phyloP scores from a whole-genome alignment of 345 rosid species.

The Citrus maxima region DNA sequence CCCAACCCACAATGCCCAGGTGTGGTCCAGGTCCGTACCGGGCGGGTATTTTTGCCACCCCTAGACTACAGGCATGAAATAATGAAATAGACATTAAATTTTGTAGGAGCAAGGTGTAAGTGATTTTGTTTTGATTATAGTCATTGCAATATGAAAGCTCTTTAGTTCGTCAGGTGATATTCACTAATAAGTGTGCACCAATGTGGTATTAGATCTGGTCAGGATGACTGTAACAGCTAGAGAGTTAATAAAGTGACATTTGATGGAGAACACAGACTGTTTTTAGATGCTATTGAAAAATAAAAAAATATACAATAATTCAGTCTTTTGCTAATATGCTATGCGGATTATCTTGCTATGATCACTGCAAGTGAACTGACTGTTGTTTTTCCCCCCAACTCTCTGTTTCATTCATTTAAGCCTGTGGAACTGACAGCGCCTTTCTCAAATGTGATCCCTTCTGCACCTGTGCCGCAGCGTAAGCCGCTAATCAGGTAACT shows the following conservation, averaged over 20 bases:
- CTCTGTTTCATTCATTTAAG: conserved; percentile 32
- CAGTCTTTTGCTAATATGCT: not conserved
- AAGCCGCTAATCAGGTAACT: conserved; percentile 82
- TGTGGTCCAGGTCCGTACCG: no score
- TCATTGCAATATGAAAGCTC: not conserved
- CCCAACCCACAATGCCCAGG: no score
- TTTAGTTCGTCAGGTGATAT: not conserved
- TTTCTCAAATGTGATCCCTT: conserved; percentile 20
- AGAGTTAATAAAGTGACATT: not conserved
- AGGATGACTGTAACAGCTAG: not conserved
- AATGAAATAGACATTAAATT: not conserved
- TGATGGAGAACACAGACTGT: not conserved
- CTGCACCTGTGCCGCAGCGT: conserved; percentile 41
- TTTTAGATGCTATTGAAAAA: not conserved
- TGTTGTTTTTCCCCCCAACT: not conserved
- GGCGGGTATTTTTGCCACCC: no score
- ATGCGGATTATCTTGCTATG: not conserved
- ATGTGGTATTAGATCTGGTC: not conserved
- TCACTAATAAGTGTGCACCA: not conserved
- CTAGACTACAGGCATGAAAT: not conserved
- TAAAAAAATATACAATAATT: no score
- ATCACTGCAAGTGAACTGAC: not conserved
- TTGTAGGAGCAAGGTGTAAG: not conserved
- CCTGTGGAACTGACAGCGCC: conserved; percentile 50
- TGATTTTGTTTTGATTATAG: not conserved